Evolutionary conservation across 768 basidiomycete species (phyloP), one percentile per base, ranked within the genome.

Genomic region (Bullera alba): DNA sequence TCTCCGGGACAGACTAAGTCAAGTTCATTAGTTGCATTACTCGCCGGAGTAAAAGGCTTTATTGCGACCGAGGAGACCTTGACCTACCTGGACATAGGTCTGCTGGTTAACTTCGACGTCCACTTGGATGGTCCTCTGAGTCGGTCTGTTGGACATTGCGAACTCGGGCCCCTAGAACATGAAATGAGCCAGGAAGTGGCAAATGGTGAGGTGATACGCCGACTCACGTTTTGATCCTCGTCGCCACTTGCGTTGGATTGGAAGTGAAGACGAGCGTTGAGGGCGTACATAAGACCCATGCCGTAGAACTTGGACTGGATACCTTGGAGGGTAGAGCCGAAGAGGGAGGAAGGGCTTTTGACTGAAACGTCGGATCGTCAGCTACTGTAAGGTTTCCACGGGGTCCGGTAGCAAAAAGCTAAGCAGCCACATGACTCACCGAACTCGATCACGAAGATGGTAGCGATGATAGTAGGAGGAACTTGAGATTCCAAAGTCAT

Each of bases 401-500:
- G 6, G 32, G 15, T 41, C 17, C 4, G 23, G 21, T 2, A 25
- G 27, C 16, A 12, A 36, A n/a, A n/a, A n/a, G n/a, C n/a, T n/a
- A n/a, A n/a, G n/a, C n/a, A n/a, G n/a, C n/a, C n/a, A n/a, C n/a
- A 19, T 10, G 29, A 36, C 51, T 53, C 29, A 60, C 59, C 58
- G 39, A 58, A 62, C 17, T 59, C 56, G 23, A 50, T 44, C 53
- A 61, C 48, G 48, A 61, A 60, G 19, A 42, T 42, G 29, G 56
- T 35, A 26, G 56, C 58, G 26, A 64, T 29, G 39, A 56, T 27
- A 22, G 56, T 54, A 26, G 58, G 56, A 4, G 59, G 59, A 21
- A 60, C 49, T 42, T 58, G 62, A 5, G 59, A 55, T 36, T 60
- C 58, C 22, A 63, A 41, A 19, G 57, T 63, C 46, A 60, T 46